Conservation (phyloP, 225 moss, liverwort and hornwort genomes). For the Rhytidiadelphus loreus region DNA sequence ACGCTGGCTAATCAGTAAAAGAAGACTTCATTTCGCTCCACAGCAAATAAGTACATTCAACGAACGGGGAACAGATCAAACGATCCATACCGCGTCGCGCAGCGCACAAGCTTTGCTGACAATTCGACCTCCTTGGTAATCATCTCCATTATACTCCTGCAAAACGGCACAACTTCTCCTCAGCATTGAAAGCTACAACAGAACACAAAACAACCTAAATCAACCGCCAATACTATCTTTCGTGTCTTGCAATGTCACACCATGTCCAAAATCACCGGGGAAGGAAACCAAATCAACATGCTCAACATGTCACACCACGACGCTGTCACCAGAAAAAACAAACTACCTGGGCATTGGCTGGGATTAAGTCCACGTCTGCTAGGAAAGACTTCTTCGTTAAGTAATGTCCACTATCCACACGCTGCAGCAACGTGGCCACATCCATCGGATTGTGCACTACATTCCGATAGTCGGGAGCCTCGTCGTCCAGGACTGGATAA, state of each 20-base stretch:
- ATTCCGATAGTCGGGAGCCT: slow-evolving; percentile 70
- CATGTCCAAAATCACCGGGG: background rate
- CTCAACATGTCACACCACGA: background rate
- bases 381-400: slow-evolving; percentile 17
- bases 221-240: background rate
- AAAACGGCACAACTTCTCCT: background rate
- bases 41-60: background rate
- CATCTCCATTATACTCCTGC: slow-evolving; percentile 81
- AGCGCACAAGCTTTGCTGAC: slow-evolving; percentile 81
- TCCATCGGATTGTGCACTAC: slow-evolving; percentile 81
- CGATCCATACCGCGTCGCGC: slow-evolving; percentile 52
- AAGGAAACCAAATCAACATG: background rate
- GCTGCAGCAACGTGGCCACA: slow-evolving; percentile 69
- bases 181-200: background rate
- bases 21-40: background rate
- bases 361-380: slow-evolving; percentile 42
- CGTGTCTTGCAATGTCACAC: background rate
- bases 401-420: slow-evolving; percentile 61
- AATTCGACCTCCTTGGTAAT: slow-evolving; percentile 72
- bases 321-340: background rate
- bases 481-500: slow-evolving; percentile 69
- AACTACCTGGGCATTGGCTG: slow-evolving; percentile 63
- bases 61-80: background rate
- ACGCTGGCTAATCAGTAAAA: background rate
- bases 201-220: background rate